Evolutionary conservation across 768 basidiomycete species (phyloP).

Genomic region (Russula olivacea): DNA sequence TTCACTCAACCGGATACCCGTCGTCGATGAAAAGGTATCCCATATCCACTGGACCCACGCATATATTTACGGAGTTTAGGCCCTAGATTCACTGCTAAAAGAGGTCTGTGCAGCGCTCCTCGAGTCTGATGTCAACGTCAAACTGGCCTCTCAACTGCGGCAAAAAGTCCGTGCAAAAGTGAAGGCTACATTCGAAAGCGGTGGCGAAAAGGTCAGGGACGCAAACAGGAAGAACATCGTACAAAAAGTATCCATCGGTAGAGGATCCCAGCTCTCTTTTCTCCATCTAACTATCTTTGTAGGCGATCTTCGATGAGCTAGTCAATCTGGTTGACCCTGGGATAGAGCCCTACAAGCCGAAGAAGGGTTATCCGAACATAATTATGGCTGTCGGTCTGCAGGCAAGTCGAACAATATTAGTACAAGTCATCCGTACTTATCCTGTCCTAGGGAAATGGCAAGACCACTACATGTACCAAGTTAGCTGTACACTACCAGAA

Average conservation of each 20-base stretch:
- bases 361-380: slow-evolving; percentile 89
- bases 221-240: slow-evolving; percentile 79
- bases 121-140: slow-evolving; percentile 98
- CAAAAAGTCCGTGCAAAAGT: slow-evolving; percentile 90
- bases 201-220: slow-evolving; percentile 70
- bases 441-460: slow-evolving; percentile 80
- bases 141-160: slow-evolving; percentile 80
- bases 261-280: not conserved
- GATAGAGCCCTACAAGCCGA: slow-evolving; percentile 92
- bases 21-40: slow-evolving; percentile 86
- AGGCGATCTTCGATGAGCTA: slow-evolving; percentile 97
- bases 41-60: not conserved
- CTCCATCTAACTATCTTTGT: slow-evolving; percentile 5
- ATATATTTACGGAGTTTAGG: slow-evolving; percentile 42
- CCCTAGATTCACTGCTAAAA: slow-evolving; percentile 89
- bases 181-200: slow-evolving; percentile 67
- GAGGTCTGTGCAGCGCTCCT: slow-evolving; percentile 91
- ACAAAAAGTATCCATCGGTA: slow-evolving; percentile 62
- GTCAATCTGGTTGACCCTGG: slow-evolving; percentile 94
- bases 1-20: slow-evolving; percentile 76
- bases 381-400: slow-evolving; percentile 98
- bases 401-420: slow-evolving; percentile 39
- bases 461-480: slow-evolving; percentile 99
- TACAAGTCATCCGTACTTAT: not conserved
- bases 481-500: slow-evolving; percentile 97